Percentiles rank a stretch among this genome's conserved stretches.
Conservation (phyloP, 202 grass and related monocot species). For the Panicum virgatum region DNA sequence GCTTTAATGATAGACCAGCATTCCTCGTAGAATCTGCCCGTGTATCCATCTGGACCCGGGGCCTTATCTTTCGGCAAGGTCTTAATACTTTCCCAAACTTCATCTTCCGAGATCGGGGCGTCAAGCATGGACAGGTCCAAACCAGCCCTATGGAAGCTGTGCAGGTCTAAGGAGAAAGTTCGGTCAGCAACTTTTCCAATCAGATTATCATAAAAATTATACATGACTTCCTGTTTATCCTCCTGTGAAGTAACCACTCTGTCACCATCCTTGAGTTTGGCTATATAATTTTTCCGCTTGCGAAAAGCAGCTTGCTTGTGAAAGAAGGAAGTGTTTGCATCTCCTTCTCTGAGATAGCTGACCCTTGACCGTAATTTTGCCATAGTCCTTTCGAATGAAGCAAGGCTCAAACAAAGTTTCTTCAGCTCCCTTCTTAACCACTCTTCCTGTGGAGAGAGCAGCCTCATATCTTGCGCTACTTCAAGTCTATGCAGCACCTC, state of each 20-base stretch:
- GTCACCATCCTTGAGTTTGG: neutral
- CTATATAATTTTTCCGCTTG: neutral
- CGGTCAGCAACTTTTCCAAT: neutral
- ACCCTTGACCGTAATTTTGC: neutral
- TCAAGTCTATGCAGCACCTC: neutral
- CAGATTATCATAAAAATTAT: neutral
- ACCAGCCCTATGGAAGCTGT: neutral
- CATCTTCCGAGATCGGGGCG: neutral
- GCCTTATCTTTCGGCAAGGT: neutral
- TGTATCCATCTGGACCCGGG: neutral
- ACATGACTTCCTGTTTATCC: neutral
- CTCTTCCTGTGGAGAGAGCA: neutral
- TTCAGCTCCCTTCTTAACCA: neutral
- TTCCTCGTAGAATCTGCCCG: neutral
- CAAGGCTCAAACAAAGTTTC: neutral
- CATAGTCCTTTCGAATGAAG: neutral
- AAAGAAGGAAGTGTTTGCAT: neutral
- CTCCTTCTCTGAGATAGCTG: neutral
- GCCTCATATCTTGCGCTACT: neutral
- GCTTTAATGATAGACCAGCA: neutral
- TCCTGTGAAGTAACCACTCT: neutral
- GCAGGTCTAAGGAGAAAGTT: neutral
- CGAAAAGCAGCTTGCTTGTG: neutral
- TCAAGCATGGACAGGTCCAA: neutral
- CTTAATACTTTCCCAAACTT: neutral